Conservation (phyloP, 1,284 basidiomycete genomes). For the Trichosporon coremiiforme region DNA sequence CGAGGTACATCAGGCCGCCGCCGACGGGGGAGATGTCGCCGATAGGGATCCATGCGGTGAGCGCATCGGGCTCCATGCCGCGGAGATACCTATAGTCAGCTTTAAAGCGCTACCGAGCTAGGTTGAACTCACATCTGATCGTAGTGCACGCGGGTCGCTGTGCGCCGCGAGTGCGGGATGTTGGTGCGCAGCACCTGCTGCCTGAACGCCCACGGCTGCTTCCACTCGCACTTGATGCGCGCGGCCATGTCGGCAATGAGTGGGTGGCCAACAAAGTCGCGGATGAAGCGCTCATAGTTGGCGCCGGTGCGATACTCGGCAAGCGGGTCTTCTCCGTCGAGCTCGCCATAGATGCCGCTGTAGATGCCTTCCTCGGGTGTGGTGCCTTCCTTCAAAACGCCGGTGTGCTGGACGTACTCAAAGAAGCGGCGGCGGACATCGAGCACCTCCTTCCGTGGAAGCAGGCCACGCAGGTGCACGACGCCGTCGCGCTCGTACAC, state of each 20-base stretch:
- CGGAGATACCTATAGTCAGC: conserved; percentile 25
- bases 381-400: conserved; percentile 27
- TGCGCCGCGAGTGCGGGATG: conserved; percentile 25
- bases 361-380: conserved; percentile 27
- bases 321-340: conserved; percentile 21
- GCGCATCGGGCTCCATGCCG: conserved; percentile 23
- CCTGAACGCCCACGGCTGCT: conserved; percentile 24
- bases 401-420: conserved; percentile 21
- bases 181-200: conserved; percentile 31
- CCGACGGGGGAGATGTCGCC: conserved; percentile 35
- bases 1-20: conserved; percentile 43
- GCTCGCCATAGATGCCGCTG: conserved; percentile 21
- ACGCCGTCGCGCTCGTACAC: conserved; percentile 32
- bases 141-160: conserved; percentile 29
- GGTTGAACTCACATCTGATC: conserved; percentile 28
- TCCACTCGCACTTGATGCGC: conserved; percentile 27
- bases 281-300: conserved; percentile 20
- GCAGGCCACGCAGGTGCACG: conserved; percentile 28
- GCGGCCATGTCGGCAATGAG: conserved; percentile 22
- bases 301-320: conserved; percentile 23
- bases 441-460: conserved; percentile 24
- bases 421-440: conserved; percentile 25
- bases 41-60: conserved; percentile 44
- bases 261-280: conserved; percentile 23
- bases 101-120: no score